A percentile compares a stretch with the other conserved stretches of the same genome.
phyloP scores from a whole-genome alignment of 305 asterid species.

The Fraxinus platypoda region DNA sequence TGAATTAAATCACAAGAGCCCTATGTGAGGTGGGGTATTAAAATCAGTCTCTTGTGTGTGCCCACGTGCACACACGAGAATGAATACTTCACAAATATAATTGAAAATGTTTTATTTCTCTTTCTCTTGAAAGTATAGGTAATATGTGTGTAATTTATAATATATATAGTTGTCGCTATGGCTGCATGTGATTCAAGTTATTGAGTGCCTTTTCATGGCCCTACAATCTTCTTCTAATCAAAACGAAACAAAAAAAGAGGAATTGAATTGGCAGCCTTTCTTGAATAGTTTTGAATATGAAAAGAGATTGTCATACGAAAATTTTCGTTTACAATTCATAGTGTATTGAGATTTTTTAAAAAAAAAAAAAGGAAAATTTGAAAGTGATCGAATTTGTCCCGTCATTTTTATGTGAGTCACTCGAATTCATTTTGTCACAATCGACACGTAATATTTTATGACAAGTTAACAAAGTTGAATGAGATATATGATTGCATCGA shows the following conservation, averaged over 20 bases:
- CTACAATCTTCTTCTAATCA: constrained; percentile 37
- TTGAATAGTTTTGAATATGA: not conserved
- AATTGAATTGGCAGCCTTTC: constrained; percentile 22
- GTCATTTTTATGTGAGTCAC: not conserved
- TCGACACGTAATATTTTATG: not conserved
- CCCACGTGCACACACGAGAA: constrained; percentile 79
- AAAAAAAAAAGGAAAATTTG: not conserved
- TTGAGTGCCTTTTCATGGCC: constrained; percentile 33
- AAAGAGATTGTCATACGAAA: not conserved
- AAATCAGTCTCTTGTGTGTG: constrained; percentile 45
- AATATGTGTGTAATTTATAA: constrained; percentile 22
- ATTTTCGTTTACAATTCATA: not conserved
- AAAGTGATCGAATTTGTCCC: not conserved
- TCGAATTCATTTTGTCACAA: not conserved
- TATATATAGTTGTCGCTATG: constrained; percentile 29
- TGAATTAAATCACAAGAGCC: constrained; percentile 37
- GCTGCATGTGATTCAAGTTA: constrained; percentile 48
- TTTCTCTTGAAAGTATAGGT: constrained; percentile 20
- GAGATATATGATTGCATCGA: not conserved
- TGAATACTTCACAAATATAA: constrained; percentile 35
- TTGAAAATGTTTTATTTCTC: constrained; percentile 34
- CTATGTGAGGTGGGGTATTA: constrained; percentile 48
- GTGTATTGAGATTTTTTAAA: not conserved
- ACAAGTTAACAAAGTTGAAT: not conserved
- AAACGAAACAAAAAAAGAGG: constrained; percentile 32